Evolutionary conservation across 768 basidiomycete genomes (phyloP).

Genomic region (Boletus fagicola): DNA sequence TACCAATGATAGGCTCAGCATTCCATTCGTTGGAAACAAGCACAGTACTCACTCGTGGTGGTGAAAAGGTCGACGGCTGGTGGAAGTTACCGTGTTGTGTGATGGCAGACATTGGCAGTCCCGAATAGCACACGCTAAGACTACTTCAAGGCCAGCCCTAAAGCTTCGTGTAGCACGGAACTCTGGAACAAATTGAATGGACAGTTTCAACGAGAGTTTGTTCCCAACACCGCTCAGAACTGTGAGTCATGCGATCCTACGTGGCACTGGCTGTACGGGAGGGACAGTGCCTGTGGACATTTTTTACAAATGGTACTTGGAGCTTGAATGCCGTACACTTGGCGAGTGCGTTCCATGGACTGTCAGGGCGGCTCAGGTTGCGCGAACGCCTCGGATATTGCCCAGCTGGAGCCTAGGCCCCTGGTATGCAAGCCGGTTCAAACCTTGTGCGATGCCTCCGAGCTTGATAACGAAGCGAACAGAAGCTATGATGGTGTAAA

Average conservation of each 20-base stretch:
- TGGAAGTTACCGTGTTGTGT: constrained; percentile 1
- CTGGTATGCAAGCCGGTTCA: constrained; percentile 9
- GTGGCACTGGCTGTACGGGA: neutral
- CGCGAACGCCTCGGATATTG: neutral
- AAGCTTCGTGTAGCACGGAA: constrained; percentile 18
- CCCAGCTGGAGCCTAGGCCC: neutral
- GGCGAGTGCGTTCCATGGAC: neutral
- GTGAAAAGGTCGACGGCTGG: constrained; percentile 1
- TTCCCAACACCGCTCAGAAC: constrained; percentile 10
- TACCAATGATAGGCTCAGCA: neutral
- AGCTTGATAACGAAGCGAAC: constrained; percentile 9
- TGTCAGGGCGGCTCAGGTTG: neutral
- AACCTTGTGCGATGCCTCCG: constrained; percentile 4
- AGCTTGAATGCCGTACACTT: constrained; percentile 19
- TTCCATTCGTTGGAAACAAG: neutral
- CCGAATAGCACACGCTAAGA: neutral
- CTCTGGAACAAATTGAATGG: constrained; percentile 5
- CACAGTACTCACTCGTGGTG: constrained; percentile 20
- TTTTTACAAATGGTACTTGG: neutral
- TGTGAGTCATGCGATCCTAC: neutral
- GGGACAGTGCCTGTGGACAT: constrained; percentile 24
- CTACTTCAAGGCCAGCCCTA: constrained; percentile 28
- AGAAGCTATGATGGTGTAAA: neutral
- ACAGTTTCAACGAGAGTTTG: neutral
- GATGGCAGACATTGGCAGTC: constrained; percentile 5